Evolutionary conservation across 495 filamentous ascomycete genomes (phyloP), one percentile per base, ranked within the genome.

Genomic region (Hypoxylon crocopeplum): DNA sequence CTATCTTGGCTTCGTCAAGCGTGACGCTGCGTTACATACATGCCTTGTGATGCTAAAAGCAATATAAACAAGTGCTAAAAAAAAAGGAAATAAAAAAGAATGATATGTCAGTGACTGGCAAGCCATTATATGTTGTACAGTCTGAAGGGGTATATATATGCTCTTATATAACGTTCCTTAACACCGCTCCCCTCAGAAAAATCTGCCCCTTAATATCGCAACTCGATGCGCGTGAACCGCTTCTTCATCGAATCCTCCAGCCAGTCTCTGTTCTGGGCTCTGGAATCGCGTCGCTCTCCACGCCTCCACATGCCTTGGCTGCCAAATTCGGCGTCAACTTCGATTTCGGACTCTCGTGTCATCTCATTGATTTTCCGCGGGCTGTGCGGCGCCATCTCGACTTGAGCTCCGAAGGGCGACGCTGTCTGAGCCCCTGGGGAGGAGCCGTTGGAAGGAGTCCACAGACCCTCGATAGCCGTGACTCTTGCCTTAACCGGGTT

Each of bases 201-300:
- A 4, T 19, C 24, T 21, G 17, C 32, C 25, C 7, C 44, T 52
- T 53, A 68, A 27, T 70, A 70, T 16, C 65, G 48, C n/a, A 70
- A 25, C 36, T 68, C 68, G 27, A 70, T 41, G 44, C 65, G 60
- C 34, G 46, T 30, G 34, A 68, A 66, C 12, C 58, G 59, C 48
- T 66, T 68, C 24, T 66, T 63, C 47, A 42, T 67, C 24, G 61
- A 58, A 38, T 63, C 61, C 4, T 66, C 64, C 5, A 70, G 24
- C 68, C 68, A 68, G 21, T 70, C 56, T 25, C 64, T 64, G 8
- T 52, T 42, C 15, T 55, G 47, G 7, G 48, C 27, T 16, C 19
- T 22, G 25, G 41, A 37, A 10, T 33, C 37, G n/a, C 5, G 5
- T 4, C 8, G 34, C 11, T 33, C 12, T 6, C n/a, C 17, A 39